Percentiles rank a stretch among this genome's conserved stretches.
These are phyloP conservation scores for Peniophora sp. DNA, from an alignment of 1,284 basidiomycete genomes.

Conservation along the genomic window DNA sequence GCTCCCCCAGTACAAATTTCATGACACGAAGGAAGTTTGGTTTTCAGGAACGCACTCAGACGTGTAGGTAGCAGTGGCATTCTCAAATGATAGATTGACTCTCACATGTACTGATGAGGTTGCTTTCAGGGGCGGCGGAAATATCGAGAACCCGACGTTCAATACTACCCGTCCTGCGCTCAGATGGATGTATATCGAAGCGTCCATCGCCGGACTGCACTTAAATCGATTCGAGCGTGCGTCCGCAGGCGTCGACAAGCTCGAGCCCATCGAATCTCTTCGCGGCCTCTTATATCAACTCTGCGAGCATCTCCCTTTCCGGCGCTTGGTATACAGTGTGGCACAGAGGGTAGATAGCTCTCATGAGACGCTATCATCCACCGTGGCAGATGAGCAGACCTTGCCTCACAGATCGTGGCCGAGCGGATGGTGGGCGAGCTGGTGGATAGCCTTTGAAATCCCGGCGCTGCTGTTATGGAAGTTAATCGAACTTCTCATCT, in stretches of 20 bases:
- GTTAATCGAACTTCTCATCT: too few species aligned
- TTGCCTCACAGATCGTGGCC: too few species aligned
- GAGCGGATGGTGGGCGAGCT: too few species aligned
- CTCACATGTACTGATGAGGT: not conserved
- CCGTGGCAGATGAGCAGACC: too few species aligned
- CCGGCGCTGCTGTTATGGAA: too few species aligned
- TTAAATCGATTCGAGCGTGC: not conserved
- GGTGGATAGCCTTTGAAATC: too few species aligned
- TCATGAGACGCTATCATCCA: too few species aligned
- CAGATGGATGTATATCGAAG: slow-evolving; percentile 2
- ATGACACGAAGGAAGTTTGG: slow-evolving; percentile 3
- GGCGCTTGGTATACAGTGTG: not conserved
- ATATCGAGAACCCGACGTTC: not conserved
- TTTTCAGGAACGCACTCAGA: slow-evolving; percentile 3
- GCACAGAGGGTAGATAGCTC: too few species aligned
- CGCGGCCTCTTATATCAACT: not conserved
- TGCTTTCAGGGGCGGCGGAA: not conserved
- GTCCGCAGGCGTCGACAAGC: not conserved
- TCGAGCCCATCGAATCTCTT: not conserved
- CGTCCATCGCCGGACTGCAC: slow-evolving; percentile 1
- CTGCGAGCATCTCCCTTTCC: not conserved
- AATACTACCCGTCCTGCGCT: not conserved
- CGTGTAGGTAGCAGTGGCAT: not conserved
- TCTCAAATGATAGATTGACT: not conserved
- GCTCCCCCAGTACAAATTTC: not conserved